Conservation (phyloP, 768 basidiomycete species). For the Saitozyma podzolica region DNA sequence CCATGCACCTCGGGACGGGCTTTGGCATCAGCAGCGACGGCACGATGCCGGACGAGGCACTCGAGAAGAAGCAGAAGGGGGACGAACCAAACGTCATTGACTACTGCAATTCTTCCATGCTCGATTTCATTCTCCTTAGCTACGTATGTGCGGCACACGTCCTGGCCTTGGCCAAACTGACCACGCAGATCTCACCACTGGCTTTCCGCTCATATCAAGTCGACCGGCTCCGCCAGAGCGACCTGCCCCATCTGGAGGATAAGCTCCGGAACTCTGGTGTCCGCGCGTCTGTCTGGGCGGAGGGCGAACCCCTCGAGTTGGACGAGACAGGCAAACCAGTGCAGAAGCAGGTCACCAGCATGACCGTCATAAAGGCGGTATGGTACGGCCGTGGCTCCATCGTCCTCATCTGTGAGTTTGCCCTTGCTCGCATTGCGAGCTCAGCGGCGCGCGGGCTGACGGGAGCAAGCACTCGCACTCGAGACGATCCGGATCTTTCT, state of each 20-base stretch:
- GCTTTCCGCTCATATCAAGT: conserved; percentile 23
- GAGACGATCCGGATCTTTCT: conserved; percentile 19
- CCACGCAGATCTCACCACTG: conserved; percentile 22
- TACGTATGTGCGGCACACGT: conserved; percentile 24
- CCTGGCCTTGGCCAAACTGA: neutral
- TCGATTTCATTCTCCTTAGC: conserved; percentile 30
- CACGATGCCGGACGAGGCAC: conserved; percentile 8
- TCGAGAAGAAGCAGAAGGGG: neutral
- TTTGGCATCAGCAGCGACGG: conserved; percentile 25
- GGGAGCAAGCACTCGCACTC: conserved; percentile 19
- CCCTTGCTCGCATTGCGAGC: too few species aligned
- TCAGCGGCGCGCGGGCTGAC: too few species aligned
- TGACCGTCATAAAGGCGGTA: conserved; percentile 25
- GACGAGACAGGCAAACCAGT: neutral
- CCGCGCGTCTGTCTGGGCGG: conserved; percentile 7
- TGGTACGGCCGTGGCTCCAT: conserved; percentile 23
- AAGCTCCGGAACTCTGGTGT: conserved; percentile 28
- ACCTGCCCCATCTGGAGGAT: conserved; percentile 38
- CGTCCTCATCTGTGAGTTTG: conserved; percentile 28
- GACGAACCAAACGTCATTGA: conserved; percentile 30
- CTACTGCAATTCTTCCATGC: conserved; percentile 29
- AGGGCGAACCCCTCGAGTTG: neutral
- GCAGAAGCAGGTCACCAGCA: conserved; percentile 18
- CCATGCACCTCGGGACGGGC: conserved; percentile 30
- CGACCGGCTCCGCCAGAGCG: conserved; percentile 19